A percentile compares a stretch with the other conserved stretches of the same genome.
Conservation (phyloP, 192 early-diverging fungal species). For the Coemansia sp. region DNA sequence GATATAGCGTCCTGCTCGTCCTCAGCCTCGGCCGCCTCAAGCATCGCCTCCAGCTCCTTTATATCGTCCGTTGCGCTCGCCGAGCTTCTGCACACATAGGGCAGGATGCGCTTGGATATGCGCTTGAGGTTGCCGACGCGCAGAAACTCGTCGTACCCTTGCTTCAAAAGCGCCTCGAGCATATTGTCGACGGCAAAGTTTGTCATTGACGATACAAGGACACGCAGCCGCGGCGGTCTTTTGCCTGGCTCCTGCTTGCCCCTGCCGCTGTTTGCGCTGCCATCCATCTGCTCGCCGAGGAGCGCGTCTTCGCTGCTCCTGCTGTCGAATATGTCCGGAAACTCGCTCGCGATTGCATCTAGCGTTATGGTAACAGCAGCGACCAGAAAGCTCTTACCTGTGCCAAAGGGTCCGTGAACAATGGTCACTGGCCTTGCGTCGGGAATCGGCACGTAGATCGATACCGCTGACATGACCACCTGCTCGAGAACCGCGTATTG, state of each 20-base stretch:
- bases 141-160: slow-evolving; percentile 65
- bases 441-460: slow-evolving; percentile 28
- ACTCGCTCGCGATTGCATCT: slow-evolving; percentile 54
- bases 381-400: slow-evolving; percentile 72
- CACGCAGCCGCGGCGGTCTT: slow-evolving; percentile 46
- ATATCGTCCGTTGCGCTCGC: slow-evolving; percentile 56
- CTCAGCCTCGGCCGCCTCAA: slow-evolving; percentile 55
- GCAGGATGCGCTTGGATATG: slow-evolving; percentile 62
- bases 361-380: slow-evolving; percentile 62
- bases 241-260: slow-evolving; percentile 20
- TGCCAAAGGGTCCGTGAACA: slow-evolving; percentile 61
- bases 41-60: slow-evolving; percentile 73
- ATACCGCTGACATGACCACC: slow-evolving; percentile 33
- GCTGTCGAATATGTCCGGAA: slow-evolving; percentile 30
- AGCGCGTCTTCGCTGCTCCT: not conserved
- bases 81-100: slow-evolving; percentile 56
- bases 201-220: slow-evolving; percentile 69
- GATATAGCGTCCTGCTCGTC: slow-evolving; percentile 51
- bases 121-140: slow-evolving; percentile 71
- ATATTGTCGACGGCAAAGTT: slow-evolving; percentile 79
- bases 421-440: slow-evolving; percentile 27
- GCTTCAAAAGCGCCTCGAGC: slow-evolving; percentile 58
- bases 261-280: no score
- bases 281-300: slow-evolving; percentile 11
- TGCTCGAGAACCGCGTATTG: slow-evolving; percentile 24